These are phyloP conservation scores for Aspergillus pseudoterreus DNA, from an alignment of 2,329 filamentous ascomycete species.

Conservation along the genomic window DNA sequence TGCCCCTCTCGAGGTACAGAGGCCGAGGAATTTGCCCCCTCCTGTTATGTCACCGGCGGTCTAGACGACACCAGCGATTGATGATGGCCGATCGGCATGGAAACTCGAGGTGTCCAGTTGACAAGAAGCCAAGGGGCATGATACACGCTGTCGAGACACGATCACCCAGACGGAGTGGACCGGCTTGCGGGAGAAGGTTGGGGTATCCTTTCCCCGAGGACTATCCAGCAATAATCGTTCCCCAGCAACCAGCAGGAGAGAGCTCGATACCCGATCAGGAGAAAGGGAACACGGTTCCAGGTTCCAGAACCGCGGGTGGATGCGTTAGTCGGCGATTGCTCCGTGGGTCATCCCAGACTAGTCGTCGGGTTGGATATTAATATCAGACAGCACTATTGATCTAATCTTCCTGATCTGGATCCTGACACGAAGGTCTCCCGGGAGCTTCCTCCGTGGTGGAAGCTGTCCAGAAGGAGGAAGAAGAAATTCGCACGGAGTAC, in stretches of 20 bases:
- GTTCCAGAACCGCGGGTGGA: slow-evolving; percentile 15
- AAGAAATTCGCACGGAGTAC: too few species aligned
- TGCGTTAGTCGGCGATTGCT: slow-evolving; percentile 7
- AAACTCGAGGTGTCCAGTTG: not conserved
- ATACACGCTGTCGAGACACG: not conserved
- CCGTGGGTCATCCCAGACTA: not conserved
- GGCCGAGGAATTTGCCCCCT: not conserved
- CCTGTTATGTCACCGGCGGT: not conserved
- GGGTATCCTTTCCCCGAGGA: not conserved
- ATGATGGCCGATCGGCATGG: not conserved
- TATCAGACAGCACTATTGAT: too few species aligned
- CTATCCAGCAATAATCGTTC: not conserved
- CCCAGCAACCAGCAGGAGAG: not conserved
- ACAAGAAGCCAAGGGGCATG: not conserved
- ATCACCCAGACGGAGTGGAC: not conserved
- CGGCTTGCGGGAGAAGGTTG: not conserved
- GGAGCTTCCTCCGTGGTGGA: not conserved
- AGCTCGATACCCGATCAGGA: not conserved
- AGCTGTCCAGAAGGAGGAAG: not conserved
- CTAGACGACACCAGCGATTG: not conserved
- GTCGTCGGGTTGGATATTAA: not conserved
- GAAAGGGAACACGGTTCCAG: slow-evolving; percentile 9
- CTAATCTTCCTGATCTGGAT: not conserved
- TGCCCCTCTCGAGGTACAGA: not conserved
- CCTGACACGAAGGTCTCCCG: not conserved